A percentile compares a stretch with the other conserved stretches of the same genome.
Conservation (phyloP, 139 green algal species). For the Gonium pectorale region DNA sequence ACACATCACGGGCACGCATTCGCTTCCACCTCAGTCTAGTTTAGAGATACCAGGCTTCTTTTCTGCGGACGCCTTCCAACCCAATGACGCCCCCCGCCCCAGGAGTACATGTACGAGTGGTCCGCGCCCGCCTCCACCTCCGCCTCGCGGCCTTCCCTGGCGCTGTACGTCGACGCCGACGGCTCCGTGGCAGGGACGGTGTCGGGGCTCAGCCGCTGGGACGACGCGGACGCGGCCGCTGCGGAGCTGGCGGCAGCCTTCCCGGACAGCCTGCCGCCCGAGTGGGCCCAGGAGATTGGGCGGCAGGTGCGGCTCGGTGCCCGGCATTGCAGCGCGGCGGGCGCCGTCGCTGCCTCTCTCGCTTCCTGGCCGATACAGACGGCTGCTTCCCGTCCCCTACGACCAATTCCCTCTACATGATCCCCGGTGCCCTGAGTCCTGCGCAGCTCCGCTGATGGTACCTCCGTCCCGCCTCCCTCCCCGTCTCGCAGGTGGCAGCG, state of each 20-base stretch:
- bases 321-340: neutral
- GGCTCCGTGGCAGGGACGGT: constrained; percentile 1
- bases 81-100: no score
- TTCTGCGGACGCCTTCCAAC: neutral
- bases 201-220: neutral
- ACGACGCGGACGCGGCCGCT: neutral
- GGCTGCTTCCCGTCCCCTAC: no score
- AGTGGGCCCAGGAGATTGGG: constrained; percentile 30
- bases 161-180: constrained; percentile 6
- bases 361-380: no score
- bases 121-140: neutral
- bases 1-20: no score
- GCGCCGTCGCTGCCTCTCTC: neutral
- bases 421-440: no score
- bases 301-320: constrained; percentile 3
- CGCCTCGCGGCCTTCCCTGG: constrained; percentile 1
- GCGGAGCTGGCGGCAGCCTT: constrained; percentile 17
- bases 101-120: constrained; percentile 46
- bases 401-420: no score
- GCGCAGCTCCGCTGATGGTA: neutral
- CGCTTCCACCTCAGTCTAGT: neutral
- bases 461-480: neutral
- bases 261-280: neutral
- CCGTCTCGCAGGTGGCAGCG: constrained; percentile 1
- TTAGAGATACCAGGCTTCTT: neutral